Base-by-base conservation (phyloP, 306 rosid genomes). In the Vicia faba region DNA sequence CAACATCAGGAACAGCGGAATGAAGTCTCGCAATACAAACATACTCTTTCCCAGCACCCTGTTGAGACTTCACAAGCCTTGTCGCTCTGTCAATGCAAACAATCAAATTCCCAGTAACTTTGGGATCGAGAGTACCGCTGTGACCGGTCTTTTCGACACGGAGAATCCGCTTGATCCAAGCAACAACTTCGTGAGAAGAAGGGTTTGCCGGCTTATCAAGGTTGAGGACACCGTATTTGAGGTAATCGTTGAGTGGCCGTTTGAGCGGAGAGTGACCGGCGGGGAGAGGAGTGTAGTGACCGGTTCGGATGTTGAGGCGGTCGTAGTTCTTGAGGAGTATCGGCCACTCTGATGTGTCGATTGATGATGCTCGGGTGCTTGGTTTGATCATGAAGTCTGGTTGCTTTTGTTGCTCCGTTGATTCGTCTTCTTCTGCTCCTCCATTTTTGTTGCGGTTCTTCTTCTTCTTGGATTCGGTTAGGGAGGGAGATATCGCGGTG, bases 31-130 rank as follows among this genome's bases (percentile, higher is more conserved):
- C 61, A 26, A 55, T 55, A 25, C 61, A 55, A 6, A 55, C 61
- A 55, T 55, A 55, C 39, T 55, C 61, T 26, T 55, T 55, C 0
- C 61, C 61, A 13, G 61, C 61, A 26, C 61, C 61, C 7, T 55
- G 61, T 55, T 55, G 61, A 55, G 61, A 55, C 0, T 55, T 55
- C 3, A 55, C 61, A 13, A 55, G 38, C 5, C 61, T 26, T 0
- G 61, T 55, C 3, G 61, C 61, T 55, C 61, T 55, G 7, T 55
- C 61, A 55, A 55, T 55, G 14, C 61, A 55, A 55, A 55, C 61
- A 13, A 55, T 55, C 5, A 55, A 55, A 55, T 55, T 55, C 3
- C 61, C 61, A 26, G 61, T 55, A 11, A 55, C 61, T 7, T 55
- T 55, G 7, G 61, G 61, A 55, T 55, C 61, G 8, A 55, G 36